Evolutionary conservation across 805 yeast genomes (phyloP), one percentile per base, ranked within the genome.

Genomic region (Schizosaccharomyces lindneri): DNA sequence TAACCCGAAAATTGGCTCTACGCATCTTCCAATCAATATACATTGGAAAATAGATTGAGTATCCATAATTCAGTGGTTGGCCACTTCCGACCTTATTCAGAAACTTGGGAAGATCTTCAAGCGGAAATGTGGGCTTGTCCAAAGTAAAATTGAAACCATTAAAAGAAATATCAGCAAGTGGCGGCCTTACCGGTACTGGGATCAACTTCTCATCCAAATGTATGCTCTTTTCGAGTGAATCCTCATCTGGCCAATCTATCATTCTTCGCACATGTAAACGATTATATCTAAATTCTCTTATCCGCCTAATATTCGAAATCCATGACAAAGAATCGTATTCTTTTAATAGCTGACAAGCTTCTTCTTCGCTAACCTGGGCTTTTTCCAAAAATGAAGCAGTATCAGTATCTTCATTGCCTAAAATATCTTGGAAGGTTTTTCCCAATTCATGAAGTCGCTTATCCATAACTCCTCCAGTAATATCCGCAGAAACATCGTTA

Each of bases 11-110:
- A 63, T 93, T 73, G 13, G 82, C 68, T 66, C 87, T 94, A 2
- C 73, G 72, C 48, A 85, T 73, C 17, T 72, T 74, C 61, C 85
- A 72, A 62, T 82, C 79, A 15, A 84, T 55, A 69, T 73, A 73
- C 62, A 81, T 66, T 0, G 97, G 97, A 1, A 88, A 67, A 68
- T 83, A 68, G 21, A 85, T 74, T 0, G 90, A 81, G 69, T 80
- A 89, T 61, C 75, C 68, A 0, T 87, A 80, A 63, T 84, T 86
- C 61, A 68, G 67, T 0, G 97, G 97, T 13, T 84, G 78, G 0
- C 93, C 94, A 68, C 87, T 88, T 1, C 97, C 97, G 6, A 84
- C 74, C 4, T 80, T 78, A 67, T 82, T 70, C 32, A 89, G 68
- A 68, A 81, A 89, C n/a, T 80, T 71, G 0, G 84, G 78, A 39